Evolutionary conservation across 2,329 filamentous ascomycete genomes (phyloP).

Genomic region (Apiospora saccharicola): DNA sequence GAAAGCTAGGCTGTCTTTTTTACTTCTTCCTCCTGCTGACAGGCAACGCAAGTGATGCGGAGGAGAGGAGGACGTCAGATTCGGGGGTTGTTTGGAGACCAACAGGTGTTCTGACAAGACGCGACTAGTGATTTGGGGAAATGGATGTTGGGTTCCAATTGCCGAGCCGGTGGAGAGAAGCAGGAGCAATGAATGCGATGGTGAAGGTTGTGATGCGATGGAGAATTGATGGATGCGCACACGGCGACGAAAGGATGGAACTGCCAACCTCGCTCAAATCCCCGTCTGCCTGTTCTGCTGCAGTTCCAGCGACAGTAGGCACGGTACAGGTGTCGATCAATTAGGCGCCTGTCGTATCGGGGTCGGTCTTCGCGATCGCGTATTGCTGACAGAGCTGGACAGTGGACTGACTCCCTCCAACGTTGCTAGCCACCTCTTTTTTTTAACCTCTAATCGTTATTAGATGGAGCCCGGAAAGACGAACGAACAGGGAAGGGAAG

Average conservation of each 20-base stretch:
- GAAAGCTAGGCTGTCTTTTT: conserved; percentile 11
- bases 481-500: neutral
- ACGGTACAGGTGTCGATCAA: conserved; percentile 2
- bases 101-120: neutral
- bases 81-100: conserved; percentile 2
- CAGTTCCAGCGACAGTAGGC: conserved; percentile 5
- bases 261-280: conserved; percentile 15
- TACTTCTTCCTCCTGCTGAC: neutral
- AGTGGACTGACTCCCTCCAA: neutral
- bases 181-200: conserved; percentile 4
- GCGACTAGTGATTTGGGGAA: conserved; percentile 13
- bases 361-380: conserved; percentile 20
- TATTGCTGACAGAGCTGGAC: conserved; percentile 17
- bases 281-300: conserved; percentile 1
- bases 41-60: conserved; percentile 4
- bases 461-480: conserved; percentile 13
- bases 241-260: neutral
- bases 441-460: conserved; percentile 3
- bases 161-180: conserved; percentile 19
- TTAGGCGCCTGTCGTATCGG: conserved; percentile 14
- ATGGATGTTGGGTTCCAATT: conserved; percentile 20
- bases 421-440: conserved; percentile 17
- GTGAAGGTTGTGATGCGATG: conserved; percentile 16
- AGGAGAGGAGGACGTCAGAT: neutral
- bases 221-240: conserved; percentile 9